These are phyloP conservation scores for Fusarium sp. DNA, from an alignment of 2,329 filamentous ascomycete species.

Conservation along the genomic window DNA sequence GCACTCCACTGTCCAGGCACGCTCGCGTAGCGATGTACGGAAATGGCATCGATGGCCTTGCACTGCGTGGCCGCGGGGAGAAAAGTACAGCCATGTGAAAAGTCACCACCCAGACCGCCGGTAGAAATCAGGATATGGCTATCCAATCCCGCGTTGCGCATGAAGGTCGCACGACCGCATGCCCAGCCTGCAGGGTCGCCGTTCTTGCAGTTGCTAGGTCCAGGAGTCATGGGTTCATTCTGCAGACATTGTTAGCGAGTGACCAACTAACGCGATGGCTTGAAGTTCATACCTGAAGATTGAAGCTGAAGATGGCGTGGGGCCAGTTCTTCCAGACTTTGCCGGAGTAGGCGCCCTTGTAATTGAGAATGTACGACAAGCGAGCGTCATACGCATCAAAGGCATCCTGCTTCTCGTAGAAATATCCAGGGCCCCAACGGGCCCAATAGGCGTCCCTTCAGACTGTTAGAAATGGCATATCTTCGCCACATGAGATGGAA, in stretches of 20 bases:
- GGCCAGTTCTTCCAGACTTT: constrained; percentile 1
- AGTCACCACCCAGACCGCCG: not conserved
- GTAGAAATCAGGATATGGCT: not conserved
- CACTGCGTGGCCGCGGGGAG: not conserved
- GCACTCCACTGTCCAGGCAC: not conserved
- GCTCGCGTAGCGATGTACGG: not conserved
- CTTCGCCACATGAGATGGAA: fast-evolving
- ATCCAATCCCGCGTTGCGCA: not conserved
- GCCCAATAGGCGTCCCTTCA: not conserved
- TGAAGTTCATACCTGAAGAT: not conserved
- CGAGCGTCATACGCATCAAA: not conserved
- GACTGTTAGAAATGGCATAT: fast-evolving
- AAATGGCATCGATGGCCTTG: not conserved
- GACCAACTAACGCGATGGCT: fast-evolving
- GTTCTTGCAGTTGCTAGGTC: not conserved
- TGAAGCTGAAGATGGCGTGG: not conserved
- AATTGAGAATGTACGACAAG: not conserved
- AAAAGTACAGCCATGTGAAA: not conserved
- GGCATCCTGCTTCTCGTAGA: not conserved
- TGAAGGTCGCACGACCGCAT: not conserved
- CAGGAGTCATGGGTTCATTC: not conserved
- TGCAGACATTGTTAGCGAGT: not conserved
- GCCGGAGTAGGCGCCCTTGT: not conserved
- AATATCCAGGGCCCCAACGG: not conserved
- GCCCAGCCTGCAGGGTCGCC: not conserved